These are phyloP conservation scores for Lactarius hatsudake DNA, from an alignment of 768 basidiomycete genomes.

Conservation along the genomic window DNA sequence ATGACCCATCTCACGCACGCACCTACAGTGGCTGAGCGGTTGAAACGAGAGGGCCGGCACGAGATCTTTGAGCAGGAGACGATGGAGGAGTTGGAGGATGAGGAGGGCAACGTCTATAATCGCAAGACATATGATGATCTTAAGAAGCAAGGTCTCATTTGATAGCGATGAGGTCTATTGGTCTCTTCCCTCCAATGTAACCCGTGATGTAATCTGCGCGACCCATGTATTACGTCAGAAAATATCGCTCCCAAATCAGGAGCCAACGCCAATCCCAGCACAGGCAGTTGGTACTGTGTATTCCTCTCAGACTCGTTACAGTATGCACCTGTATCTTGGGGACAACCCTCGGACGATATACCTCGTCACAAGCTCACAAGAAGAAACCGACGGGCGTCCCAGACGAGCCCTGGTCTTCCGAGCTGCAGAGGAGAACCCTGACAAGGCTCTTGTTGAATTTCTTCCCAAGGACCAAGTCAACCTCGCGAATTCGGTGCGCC, in stretches of 20 bases:
- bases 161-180: constrained; percentile 3
- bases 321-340: constrained; percentile 74
- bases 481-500: constrained; percentile 54
- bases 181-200: background rate
- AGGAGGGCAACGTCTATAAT: constrained; percentile 98
- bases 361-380: constrained; percentile 66
- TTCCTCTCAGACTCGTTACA: background rate
- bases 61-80: constrained; percentile 93
- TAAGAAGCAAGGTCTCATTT: constrained; percentile 93
- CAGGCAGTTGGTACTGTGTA: background rate
- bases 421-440: constrained; percentile 46
- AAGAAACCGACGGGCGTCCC: constrained; percentile 60
- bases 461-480: constrained; percentile 71
- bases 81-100: constrained; percentile 97
- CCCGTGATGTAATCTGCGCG: background rate
- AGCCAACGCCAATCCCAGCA: background rate
- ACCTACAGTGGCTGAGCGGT: constrained; percentile 84
- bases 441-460: constrained; percentile 85
- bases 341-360: constrained; percentile 68
- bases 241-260: background rate
- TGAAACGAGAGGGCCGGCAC: constrained; percentile 94
- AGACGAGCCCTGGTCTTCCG: constrained; percentile 69
- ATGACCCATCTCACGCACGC: constrained; percentile 3
- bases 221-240: constrained; percentile 11
- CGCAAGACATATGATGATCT: constrained; percentile 97